Evolutionary conservation across 2,329 filamentous ascomycete species (phyloP).

Genomic region (Ophiostoma ulmi): DNA sequence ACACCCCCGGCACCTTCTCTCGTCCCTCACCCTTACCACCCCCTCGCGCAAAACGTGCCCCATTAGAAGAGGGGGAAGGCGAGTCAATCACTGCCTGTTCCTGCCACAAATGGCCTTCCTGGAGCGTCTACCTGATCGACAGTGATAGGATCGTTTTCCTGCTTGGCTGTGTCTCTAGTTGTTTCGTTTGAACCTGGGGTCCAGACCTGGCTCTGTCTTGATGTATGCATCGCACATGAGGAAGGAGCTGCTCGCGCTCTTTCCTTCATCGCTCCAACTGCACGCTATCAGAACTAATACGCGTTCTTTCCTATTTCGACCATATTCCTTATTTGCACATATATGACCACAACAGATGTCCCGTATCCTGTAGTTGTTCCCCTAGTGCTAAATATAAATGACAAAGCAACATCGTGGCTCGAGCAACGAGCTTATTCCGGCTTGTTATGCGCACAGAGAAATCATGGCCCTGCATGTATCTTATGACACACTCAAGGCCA

Average conservation of each 20-base stretch:
- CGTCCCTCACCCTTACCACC: background rate
- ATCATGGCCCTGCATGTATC: conserved; percentile 4
- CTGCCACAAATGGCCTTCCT: background rate
- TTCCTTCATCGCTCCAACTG: background rate
- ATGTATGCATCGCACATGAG: background rate
- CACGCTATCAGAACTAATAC: too few relatives aligned
- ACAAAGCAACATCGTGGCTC: conserved; percentile 22
- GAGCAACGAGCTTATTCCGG: conserved; percentile 18
- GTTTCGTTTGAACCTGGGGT: background rate
- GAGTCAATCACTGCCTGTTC: background rate
- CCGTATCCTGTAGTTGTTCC: background rate
- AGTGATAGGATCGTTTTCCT: background rate
- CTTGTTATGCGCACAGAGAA: background rate
- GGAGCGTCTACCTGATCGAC: background rate
- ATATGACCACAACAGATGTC: background rate
- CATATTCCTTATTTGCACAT: background rate
- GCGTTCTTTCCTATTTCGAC: background rate
- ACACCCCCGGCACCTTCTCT: background rate
- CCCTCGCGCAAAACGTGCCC: conserved; percentile 1
- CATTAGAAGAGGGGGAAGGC: background rate
- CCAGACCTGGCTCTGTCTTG: background rate
- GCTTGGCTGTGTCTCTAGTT: background rate
- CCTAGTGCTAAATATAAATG: background rate
- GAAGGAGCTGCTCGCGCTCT: background rate
- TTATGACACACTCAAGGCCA: background rate